Evolutionary conservation across 441 rosid genomes (phyloP).

Genomic region (Eruca vesicaria): DNA sequence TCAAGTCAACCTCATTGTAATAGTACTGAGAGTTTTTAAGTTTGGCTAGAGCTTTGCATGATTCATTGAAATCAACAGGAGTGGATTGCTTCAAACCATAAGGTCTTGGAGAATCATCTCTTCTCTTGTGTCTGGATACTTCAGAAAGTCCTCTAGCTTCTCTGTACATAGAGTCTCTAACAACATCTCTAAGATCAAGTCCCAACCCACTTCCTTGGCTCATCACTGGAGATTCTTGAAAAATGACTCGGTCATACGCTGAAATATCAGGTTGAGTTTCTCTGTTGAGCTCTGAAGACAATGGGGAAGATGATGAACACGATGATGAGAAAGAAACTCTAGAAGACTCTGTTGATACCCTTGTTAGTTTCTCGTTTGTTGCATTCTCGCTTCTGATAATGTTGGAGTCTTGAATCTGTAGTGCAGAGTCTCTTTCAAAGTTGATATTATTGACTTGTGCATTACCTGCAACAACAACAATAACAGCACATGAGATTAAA

Average conservation of each 20-base stretch:
- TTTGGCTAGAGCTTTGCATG: constrained; percentile 67
- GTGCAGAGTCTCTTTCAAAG: constrained; percentile 21
- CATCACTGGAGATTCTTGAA: constrained; percentile 61
- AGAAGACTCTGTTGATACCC: constrained; percentile 65
- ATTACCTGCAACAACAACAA: constrained; percentile 29
- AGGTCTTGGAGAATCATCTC: constrained; percentile 86
- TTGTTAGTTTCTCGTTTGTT: constrained; percentile 53
- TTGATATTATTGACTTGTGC: constrained; percentile 20
- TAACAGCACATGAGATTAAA: constrained; percentile 15
- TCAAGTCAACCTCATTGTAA: constrained; percentile 46
- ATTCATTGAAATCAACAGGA: constrained; percentile 63
- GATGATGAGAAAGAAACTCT: constrained; percentile 88
- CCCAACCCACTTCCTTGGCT: constrained; percentile 51
- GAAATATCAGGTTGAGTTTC: constrained; percentile 53
- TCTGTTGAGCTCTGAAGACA: constrained; percentile 60
- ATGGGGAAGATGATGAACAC: constrained; percentile 79
- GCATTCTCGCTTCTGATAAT: constrained; percentile 23
- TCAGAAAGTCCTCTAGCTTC: constrained; percentile 72
- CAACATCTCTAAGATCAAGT: constrained; percentile 77
- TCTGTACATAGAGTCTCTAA: constrained; percentile 86
- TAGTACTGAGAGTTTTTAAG: constrained; percentile 66
- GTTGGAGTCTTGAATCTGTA: constrained; percentile 50
- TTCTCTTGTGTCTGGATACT: constrained; percentile 41
- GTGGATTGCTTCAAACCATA: constrained; percentile 50
- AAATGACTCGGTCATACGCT: constrained; percentile 49